Percentiles rank a stretch among this genome's conserved stretches.
Conservation (phyloP, 345 rosid genomes). For the Mangifera indica region DNA sequence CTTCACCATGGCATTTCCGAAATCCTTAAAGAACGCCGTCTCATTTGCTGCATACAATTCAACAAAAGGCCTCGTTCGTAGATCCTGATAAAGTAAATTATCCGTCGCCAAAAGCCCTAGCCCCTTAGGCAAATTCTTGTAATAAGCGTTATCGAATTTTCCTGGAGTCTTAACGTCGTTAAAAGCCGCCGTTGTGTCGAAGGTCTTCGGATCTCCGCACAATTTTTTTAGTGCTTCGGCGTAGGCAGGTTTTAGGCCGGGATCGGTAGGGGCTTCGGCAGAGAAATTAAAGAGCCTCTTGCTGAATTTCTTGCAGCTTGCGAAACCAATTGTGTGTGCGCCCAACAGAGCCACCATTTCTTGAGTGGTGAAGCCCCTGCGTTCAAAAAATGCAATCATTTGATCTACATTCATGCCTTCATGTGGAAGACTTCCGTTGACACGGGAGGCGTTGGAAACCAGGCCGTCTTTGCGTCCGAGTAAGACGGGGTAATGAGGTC, state of each 20-base stretch:
- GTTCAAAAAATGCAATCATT: conserved; percentile 31
- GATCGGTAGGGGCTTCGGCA: conserved; percentile 29
- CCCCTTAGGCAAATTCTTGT: conserved; percentile 42
- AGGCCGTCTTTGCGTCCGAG: conserved; percentile 61
- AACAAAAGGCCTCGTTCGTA: conserved; percentile 37
- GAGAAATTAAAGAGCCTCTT: conserved; percentile 33
- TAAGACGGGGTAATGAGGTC: conserved; percentile 42
- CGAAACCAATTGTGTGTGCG: conserved; percentile 63
- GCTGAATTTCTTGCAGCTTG: conserved; percentile 51
- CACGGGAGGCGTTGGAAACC: conserved; percentile 38
- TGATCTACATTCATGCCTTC: conserved; percentile 40
- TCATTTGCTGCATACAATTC: conserved; percentile 41
- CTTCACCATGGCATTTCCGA: conserved; percentile 50
- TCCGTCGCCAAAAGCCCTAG: conserved; percentile 43
- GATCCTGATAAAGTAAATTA: conserved; percentile 26
- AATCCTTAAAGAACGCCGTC: conserved; percentile 42
- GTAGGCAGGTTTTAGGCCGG: conserved; percentile 34
- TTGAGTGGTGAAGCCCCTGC: conserved; percentile 36
- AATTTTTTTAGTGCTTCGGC: conserved; percentile 37
- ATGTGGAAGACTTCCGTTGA: conserved; percentile 35
- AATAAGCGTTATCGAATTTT: conserved; percentile 58
- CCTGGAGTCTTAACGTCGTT: conserved; percentile 55
- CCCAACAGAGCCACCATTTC: conserved; percentile 60
- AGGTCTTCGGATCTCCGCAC: conserved; percentile 34
- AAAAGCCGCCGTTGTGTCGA: conserved; percentile 46